These are phyloP conservation scores for Hordeum pubiflorum DNA, from an alignment of 202 grass and related monocot genomes.

Conservation along the genomic window DNA sequence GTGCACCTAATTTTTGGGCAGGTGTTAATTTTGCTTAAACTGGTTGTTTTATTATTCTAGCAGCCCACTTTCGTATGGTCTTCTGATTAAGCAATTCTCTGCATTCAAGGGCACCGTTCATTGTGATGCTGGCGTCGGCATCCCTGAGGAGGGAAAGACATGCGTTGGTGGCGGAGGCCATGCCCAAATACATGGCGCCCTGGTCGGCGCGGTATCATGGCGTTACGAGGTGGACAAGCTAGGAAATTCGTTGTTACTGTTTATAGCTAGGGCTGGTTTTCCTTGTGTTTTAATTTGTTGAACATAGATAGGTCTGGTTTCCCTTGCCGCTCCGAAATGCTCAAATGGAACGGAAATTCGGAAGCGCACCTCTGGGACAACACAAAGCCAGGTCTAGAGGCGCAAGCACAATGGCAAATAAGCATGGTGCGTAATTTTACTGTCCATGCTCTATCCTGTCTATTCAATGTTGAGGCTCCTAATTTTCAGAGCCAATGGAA, in stretches of 20 bases:
- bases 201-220: constrained; percentile 66
- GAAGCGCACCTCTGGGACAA: constrained; percentile 94
- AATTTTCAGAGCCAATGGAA: background rate
- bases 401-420: constrained; percentile 69
- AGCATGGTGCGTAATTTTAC: constrained; percentile 44
- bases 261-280: too few species aligned
- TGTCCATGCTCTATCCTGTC: background rate
- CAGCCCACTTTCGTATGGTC: too few species aligned
- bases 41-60: too few species aligned
- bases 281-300: too few species aligned
- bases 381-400: constrained; percentile 50
- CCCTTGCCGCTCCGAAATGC: constrained; percentile 22
- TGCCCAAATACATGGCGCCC: constrained; percentile 64
- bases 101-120: too few species aligned
- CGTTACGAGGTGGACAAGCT: constrained; percentile 50
- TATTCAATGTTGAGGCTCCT: background rate
- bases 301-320: background rate
- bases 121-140: too few species aligned
- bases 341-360: constrained; percentile 90
- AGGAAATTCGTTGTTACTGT: too few species aligned
- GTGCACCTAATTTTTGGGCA: too few species aligned
- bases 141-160: background rate
- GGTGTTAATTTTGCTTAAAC: too few species aligned
- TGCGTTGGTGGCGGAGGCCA: constrained; percentile 53
- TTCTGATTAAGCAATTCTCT: too few species aligned